Base-by-base conservation (phyloP, 2,329 filamentous ascomycete genomes). In the Sporothrix schenckii region DNA sequence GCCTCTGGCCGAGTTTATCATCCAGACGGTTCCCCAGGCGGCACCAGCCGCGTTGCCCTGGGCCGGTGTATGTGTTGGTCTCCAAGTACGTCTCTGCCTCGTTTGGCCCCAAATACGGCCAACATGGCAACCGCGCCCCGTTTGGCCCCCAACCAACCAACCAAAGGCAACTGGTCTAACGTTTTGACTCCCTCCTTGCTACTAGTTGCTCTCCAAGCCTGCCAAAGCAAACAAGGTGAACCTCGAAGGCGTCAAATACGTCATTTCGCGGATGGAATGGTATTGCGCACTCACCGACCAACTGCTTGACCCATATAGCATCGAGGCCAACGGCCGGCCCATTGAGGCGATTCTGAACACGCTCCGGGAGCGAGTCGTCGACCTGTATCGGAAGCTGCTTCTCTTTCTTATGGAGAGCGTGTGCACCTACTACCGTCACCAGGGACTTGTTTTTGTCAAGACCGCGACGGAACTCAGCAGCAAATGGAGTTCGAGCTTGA, bases 381-480 rank as follows among this genome's bases (percentile, higher is more conserved):
- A 77, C 39, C 78, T 83, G 30, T 83, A 83, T 72, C 75, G 78
- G 69, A 76, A 74, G 68, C 76, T 83, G 39, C 77, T 83, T n/a
- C 49, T 73, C 2, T 83, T 81, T 72, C 77, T 80, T 73, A 81
- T 83, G 69, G 81, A 80, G 74, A 83, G 80, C 69, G 74, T 81
- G 56, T 79, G 75, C 68, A 77, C 74, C 6, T 82, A 79, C 73
- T 77, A 80, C 71, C 75, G 76, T 13, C 75, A 78, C 39, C 76
- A 73, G 53, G 65, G 72, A 6, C 16, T 74, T 7, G 74, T 73
- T 11, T 76, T 81, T 52, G 63, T 79, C 19, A 72, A 77, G 34
- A 76, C 77, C 60, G 63, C 80, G 3, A 7, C 78, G 7, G 76
- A 76, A 30, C 69, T 78, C 3, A 77, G 82, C 72, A 44, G 34